A percentile compares a stretch with the other conserved stretches of the same genome.
Evolutionary conservation across 441 rosid species (phyloP).

Genomic region (Populus hybrid): DNA sequence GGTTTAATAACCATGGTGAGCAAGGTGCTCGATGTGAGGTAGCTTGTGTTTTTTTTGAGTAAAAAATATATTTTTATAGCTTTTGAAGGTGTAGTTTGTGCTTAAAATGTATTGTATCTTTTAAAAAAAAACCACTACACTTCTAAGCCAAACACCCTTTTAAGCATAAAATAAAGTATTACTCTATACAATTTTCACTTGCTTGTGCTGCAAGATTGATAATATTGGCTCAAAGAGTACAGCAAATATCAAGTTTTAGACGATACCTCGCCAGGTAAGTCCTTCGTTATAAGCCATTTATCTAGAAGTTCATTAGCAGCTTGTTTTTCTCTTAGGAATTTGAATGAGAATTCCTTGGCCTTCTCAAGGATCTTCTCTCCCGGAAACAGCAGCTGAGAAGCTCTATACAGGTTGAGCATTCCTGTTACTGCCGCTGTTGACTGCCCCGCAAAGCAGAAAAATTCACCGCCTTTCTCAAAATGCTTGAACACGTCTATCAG

Average conservation of each 20-base stretch:
- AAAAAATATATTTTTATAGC: no score
- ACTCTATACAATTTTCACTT: background rate
- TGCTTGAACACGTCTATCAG: conserved; percentile 62
- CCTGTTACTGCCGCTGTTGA: conserved; percentile 89
- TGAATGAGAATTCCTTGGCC: conserved; percentile 50
- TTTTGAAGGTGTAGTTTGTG: no score
- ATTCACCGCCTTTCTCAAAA: conserved; percentile 68
- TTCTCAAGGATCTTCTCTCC: conserved; percentile 64
- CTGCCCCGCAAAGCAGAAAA: conserved; percentile 77
- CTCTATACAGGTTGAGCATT: conserved; percentile 74
- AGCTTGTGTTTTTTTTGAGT: no score
- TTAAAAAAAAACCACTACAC: no score
- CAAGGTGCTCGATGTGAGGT: no score
- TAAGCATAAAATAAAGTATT: no score
- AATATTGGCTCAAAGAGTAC: no score
- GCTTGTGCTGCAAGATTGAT: no score
- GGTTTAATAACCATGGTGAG: no score
- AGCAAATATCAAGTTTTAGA: no score
- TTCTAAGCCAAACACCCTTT: no score
- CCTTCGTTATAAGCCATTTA: conserved; percentile 93
- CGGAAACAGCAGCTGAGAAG: conserved; percentile 68
- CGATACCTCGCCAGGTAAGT: conserved; percentile 85
- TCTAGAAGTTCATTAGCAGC: conserved; percentile 56
- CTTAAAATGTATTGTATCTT: no score
- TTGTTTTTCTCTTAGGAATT: conserved; percentile 50